Base-by-base conservation (phyloP, 2,329 filamentous ascomycete species). In the Alternaria metachromatica region DNA sequence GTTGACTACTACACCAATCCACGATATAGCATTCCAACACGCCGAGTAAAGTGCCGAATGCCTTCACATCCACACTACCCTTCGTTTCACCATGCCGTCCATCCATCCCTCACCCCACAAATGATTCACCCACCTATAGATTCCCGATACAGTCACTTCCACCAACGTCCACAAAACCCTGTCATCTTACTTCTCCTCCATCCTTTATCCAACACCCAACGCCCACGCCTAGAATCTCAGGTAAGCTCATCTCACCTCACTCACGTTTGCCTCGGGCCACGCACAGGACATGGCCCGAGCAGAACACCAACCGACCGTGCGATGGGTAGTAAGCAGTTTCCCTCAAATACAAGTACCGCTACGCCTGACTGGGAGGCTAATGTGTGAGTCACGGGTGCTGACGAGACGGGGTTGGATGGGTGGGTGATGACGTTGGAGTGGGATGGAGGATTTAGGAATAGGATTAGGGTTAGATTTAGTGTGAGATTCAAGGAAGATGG, bases 351-450 rank as follows among this genome's bases (percentile, higher is more conserved):
- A 37, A 37, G 33, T 41, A 41, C 37, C 37, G 37, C n/a, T 11
- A n/a, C 49, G 5, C 18, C 28, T 33, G 28, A 51, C 28, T 37
- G n/a, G 28, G 21, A 21, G 21, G n/a, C 49, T 30, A 23, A 6
- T 8, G 1, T 11, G 5, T 53, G 30, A 37, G 49, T 25, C 30
- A 41, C 11, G 64, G 48, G 64, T 64, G 45, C 60, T 68, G 48
- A 67, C 62, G 13, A 65, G 58, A 58, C 65, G 58, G 13, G 67
- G 61, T 53, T 67, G 66, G 18, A 41, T 18, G 68, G 21, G 56
- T 18, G 68, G 21, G 56, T 66, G 33, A 69, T 61, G 37, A 68
- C 43, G 21, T 65, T 45, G 33, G 20, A 41, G 49, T 41, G 49
- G 28, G 20, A 41, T 53, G 15, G 1, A 37, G 33, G 4, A 9